Base-by-base conservation (phyloP, 2,329 filamentous ascomycete species). In the Fusarium drepaniforme region DNA sequence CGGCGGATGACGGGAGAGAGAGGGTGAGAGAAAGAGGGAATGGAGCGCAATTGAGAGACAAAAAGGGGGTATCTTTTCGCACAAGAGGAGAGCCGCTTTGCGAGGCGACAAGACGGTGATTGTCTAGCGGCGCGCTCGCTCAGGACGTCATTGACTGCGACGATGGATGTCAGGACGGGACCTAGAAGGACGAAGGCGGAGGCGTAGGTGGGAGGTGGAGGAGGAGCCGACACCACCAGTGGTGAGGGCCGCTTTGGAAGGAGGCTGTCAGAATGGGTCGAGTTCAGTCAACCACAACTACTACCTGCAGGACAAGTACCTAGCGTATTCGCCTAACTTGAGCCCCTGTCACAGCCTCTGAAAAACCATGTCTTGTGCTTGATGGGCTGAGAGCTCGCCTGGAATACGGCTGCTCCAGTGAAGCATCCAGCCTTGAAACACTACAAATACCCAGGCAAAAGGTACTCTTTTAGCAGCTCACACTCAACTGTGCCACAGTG, bases 91-190 rank as follows among this genome's bases (percentile, higher is more conserved):
- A 44, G 53, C 25, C 53, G 59, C 49, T 63, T 67, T 56, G 53
- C 53, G 46, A 73, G 57, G 62, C 30, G 70, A 66, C 49, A 66
- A 64, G 38, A 33, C 72, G 66, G 51, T 66, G 68, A 57, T 53
- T 46, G 49, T 78, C 44, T 51, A 67, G 58, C 68, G 37, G 61
- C 63, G 64, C 59, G 66, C 59, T 74, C 64, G 61, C 68, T 78
- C 76, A 78, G 74, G 69, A 78, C 76, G 76, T 78, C 76, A 78
- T 78, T 70, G 76, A 78, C 63, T 74, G 70, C 64, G 68, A 71
- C 53, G 63, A 75, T 68, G 67, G 63, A 75, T 68, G 67, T 64
- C 21, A 44, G 66, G 65, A 53, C 59, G 70, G 68, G 49, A 66
- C 74, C 68, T 76, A 56, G 58, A 60, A 40, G 16, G n/a, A 59